A percentile compares a stretch with the other conserved stretches of the same genome.
phyloP scores from a whole-genome alignment of 129 eudicot genomes.

The Helianthus tuberosus region DNA sequence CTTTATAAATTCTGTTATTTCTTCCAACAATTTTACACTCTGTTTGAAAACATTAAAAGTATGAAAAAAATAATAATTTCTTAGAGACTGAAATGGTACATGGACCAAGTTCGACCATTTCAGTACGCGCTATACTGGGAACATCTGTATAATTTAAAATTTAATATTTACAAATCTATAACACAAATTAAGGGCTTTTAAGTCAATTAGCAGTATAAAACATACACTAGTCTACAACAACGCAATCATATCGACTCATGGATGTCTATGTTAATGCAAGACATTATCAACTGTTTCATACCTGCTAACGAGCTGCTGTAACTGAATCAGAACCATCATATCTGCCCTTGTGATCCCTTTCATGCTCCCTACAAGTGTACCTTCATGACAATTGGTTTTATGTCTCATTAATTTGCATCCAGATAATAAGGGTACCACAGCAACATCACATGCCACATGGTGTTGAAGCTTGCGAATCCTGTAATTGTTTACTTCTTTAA shows the following conservation, averaged over 20 bases:
- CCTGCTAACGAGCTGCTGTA: constrained; percentile 8
- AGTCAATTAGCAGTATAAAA: constrained; percentile 20
- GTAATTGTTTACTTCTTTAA: constrained; percentile 5
- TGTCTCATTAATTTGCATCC: constrained; percentile 14
- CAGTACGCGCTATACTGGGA: constrained; percentile 14
- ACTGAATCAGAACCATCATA: constrained; percentile 4
- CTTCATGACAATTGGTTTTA: constrained; percentile 6
- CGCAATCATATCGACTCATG: constrained; percentile 15
- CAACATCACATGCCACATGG: constrained; percentile 11
- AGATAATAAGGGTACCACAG: not conserved
- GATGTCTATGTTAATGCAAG: constrained; percentile 1
- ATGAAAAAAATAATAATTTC: not conserved
- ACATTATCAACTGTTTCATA: constrained; percentile 27
- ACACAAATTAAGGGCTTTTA: not conserved
- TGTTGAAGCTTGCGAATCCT: constrained; percentile 20
- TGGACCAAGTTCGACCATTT: not conserved
- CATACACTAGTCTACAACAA: constrained; percentile 27
- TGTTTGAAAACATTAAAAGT: not conserved
- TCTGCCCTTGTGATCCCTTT: constrained; percentile 2
- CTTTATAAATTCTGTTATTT: not conserved
- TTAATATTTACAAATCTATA: constrained; percentile 26
- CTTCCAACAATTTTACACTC: constrained; percentile 9
- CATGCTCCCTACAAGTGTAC: not conserved
- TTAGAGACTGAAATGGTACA: constrained; percentile 6
- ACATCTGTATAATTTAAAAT: constrained; percentile 16